Percentiles rank a stretch among this genome's conserved stretches.
Evolutionary conservation across 768 basidiomycete species (phyloP).

Genomic region (Termitomyces sp.): DNA sequence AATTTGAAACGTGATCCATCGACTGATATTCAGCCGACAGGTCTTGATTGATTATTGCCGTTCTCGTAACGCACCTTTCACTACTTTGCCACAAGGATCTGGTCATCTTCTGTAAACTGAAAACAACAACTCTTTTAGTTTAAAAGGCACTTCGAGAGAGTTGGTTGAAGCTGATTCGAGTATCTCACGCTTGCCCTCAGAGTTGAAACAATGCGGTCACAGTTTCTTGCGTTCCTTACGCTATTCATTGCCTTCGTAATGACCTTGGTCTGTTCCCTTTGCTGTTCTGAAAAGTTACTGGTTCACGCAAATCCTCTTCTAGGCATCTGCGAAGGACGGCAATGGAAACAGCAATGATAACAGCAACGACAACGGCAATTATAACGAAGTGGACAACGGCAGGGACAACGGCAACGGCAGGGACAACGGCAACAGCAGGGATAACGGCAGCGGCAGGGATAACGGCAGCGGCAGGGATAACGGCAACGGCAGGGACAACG

Average conservation of each 20-base stretch:
- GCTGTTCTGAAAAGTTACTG: not conserved
- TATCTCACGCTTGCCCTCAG: not conserved
- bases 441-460: too few species aligned
- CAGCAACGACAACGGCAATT: too few species aligned
- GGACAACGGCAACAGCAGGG: not conserved
- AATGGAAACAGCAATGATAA: too few species aligned
- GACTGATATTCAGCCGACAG: not conserved
- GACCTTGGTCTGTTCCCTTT: not conserved
- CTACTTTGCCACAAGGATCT: not conserved
- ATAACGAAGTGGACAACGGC: too few species aligned
- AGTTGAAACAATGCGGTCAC: not conserved
- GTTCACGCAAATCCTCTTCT: not conserved
- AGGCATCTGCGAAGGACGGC: conserved; percentile 1
- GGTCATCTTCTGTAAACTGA: not conserved
- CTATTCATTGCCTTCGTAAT: not conserved
- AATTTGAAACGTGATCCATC: too few species aligned
- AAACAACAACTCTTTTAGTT: not conserved
- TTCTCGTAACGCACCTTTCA: not conserved
- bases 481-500: not conserved
- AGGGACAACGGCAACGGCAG: too few species aligned
- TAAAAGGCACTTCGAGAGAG: not conserved
- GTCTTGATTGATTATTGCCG: too few species aligned
- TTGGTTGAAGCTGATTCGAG: not conserved
- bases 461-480: not conserved
- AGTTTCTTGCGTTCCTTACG: not conserved